phyloP scores from a whole-genome alignment of 1,284 basidiomycete species.

The Puccinia hordei region DNA sequence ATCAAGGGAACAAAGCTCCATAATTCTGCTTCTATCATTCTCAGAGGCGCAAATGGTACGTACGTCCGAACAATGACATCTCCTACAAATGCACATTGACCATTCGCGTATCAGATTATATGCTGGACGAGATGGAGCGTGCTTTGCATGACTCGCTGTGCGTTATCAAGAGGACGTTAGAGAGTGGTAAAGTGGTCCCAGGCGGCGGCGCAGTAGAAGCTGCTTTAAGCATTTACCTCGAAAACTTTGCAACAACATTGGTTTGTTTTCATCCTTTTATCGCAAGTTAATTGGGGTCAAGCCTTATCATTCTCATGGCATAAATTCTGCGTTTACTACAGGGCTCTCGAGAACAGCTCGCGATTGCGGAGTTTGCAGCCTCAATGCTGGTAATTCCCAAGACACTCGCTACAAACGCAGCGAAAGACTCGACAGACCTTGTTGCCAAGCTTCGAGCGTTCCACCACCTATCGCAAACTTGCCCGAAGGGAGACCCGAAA shows the following conservation, averaged over 20 bases:
- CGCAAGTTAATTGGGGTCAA: background rate
- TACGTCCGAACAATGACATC: background rate
- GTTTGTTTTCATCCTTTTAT: slow-evolving; percentile 62
- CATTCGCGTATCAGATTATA: slow-evolving; percentile 69
- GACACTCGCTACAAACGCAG: slow-evolving; percentile 94
- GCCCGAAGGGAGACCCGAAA: slow-evolving; percentile 87
- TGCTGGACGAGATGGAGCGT: slow-evolving; percentile 99
- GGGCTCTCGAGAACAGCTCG: slow-evolving; percentile 97
- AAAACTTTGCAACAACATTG: slow-evolving; percentile 97
- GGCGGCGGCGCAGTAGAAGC: slow-evolving; percentile 98
- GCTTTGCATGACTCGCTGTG: slow-evolving; percentile 91
- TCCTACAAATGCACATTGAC: background rate
- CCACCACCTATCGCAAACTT: slow-evolving; percentile 90
- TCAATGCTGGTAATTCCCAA: slow-evolving; percentile 94
- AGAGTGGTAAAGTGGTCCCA: slow-evolving; percentile 92
- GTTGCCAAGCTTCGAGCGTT: slow-evolving; percentile 96
- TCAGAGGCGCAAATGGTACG: slow-evolving; percentile 82
- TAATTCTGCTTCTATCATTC: slow-evolving; percentile 85
- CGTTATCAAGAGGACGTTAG: slow-evolving; percentile 94
- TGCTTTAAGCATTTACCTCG: slow-evolving; percentile 93
- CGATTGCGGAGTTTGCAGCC: slow-evolving; percentile 95
- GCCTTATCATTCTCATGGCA: background rate
- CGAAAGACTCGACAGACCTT: slow-evolving; percentile 96
- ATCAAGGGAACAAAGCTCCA: slow-evolving; percentile 98
- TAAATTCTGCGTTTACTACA: slow-evolving; percentile 58